phyloP scores from a whole-genome alignment of 108 stramenopile genomes.

The Schizochytrium sp. region DNA sequence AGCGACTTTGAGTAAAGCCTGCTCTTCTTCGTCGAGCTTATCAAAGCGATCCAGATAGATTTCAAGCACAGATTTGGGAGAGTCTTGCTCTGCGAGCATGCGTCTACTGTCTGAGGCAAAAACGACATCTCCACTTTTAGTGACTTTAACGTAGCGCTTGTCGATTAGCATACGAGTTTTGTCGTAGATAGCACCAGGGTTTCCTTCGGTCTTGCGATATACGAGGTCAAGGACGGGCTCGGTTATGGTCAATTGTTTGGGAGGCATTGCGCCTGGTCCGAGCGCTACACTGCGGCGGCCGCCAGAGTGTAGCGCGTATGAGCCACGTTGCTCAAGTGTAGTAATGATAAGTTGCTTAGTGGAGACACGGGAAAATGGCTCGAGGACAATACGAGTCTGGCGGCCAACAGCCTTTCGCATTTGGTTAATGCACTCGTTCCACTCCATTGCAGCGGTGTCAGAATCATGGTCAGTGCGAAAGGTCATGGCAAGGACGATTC shows the following conservation, averaged over 20 bases:
- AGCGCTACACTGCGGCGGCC: background rate
- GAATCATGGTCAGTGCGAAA: conserved; percentile 1
- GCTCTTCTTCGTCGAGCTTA: conserved; percentile 8
- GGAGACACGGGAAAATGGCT: background rate
- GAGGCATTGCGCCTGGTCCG: background rate
- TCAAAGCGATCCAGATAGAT: conserved; percentile 32
- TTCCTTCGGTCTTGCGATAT: conserved; percentile 45
- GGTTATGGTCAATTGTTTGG: background rate
- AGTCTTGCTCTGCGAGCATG: background rate
- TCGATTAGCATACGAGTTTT: background rate
- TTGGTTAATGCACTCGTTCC: background rate
- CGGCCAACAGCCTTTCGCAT: conserved; percentile 8
- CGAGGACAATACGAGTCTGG: background rate
- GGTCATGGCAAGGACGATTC: conserved; percentile 3
- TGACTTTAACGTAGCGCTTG: background rate
- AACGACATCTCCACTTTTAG: background rate
- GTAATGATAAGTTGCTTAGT: background rate
- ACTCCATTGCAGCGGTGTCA: background rate
- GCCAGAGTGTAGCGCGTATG: too few species aligned
- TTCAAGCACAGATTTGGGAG: background rate
- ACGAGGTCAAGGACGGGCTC: background rate
- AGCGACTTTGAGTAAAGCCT: conserved; percentile 27
- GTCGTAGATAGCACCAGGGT: background rate
- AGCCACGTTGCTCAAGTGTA: background rate
- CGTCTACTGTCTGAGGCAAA: background rate